Conservation (phyloP, 1,284 basidiomycete species). For the Trichosporon sp. region DNA sequence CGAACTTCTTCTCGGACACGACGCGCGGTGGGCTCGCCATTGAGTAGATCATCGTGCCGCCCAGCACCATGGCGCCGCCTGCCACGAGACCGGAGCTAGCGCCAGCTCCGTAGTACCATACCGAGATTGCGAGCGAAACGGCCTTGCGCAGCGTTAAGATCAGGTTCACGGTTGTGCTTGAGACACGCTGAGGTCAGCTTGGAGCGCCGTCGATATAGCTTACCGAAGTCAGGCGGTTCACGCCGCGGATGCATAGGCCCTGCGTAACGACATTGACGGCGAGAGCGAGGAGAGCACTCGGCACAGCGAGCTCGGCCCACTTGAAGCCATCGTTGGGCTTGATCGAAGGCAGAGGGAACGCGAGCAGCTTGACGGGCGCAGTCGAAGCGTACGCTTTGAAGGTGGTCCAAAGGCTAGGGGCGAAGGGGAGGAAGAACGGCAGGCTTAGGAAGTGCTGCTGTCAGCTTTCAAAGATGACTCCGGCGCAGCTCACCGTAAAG, state of each 20-base stretch:
- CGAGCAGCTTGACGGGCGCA: constrained; percentile 42
- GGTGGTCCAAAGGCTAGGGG: constrained; percentile 62
- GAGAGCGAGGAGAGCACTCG: constrained; percentile 68
- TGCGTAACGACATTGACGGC: constrained; percentile 80
- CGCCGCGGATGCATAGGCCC: constrained; percentile 84
- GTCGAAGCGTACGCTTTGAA: constrained; percentile 47
- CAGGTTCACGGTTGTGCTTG: constrained; percentile 80
- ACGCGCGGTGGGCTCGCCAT: constrained; percentile 28
- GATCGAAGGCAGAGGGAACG: constrained; percentile 37
- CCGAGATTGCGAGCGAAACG: constrained; percentile 69
- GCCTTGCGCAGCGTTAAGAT: constrained; percentile 89
- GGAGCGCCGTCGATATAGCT: constrained; percentile 21
- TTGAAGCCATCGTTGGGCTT: constrained; percentile 15
- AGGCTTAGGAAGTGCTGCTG: constrained; percentile 65
- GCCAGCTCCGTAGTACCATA: constrained; percentile 54
- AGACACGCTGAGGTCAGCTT: constrained; percentile 59
- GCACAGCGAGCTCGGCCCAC: constrained; percentile 58
- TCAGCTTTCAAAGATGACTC: constrained; percentile 7
- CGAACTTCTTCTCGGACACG: constrained; percentile 13
- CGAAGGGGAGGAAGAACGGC: constrained; percentile 71
- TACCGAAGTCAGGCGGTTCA: constrained; percentile 74
- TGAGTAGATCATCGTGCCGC: constrained; percentile 41
- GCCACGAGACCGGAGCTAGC: constrained; percentile 44
- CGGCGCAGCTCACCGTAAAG: constrained; percentile 60
- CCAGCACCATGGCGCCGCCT: constrained; percentile 54